phyloP scores from a whole-genome alignment of 2,329 filamentous ascomycete genomes.

The Gaeumannomyces sp. region DNA sequence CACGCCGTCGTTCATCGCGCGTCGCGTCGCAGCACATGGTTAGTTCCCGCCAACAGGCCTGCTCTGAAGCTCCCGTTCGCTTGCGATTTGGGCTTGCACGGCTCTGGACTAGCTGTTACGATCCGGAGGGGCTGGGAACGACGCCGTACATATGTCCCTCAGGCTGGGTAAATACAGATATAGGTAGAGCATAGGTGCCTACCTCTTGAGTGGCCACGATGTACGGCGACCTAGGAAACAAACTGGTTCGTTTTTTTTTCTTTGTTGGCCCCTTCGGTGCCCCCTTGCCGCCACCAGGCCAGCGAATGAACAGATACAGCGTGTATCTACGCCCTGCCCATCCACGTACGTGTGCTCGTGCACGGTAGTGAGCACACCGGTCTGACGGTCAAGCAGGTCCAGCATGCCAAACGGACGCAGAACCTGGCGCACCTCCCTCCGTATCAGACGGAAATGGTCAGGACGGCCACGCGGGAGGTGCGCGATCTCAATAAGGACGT shows the following conservation, averaged over 20 bases:
- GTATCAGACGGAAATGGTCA: constrained; percentile 88
- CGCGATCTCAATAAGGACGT: constrained; percentile 89
- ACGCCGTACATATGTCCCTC: background rate
- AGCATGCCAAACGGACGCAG: constrained; percentile 92
- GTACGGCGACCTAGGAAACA: constrained; percentile 85
- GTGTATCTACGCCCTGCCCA: background rate
- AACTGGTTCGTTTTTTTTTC: constrained; percentile 59
- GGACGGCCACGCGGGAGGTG: constrained; percentile 81
- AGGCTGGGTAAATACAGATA: background rate
- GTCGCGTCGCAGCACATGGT: background rate
- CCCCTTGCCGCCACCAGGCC: background rate
- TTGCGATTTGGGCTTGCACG: too few relatives aligned
- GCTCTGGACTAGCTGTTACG: too few relatives aligned
- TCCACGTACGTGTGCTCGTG: background rate
- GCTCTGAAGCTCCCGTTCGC: too few relatives aligned
- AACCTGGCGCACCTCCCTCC: constrained; percentile 79
- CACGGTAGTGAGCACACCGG: background rate
- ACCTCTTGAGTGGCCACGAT: constrained; percentile 36
- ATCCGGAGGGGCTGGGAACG: background rate
- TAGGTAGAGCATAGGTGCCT: constrained; percentile 13
- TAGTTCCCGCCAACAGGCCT: too few relatives aligned
- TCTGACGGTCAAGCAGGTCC: constrained; percentile 52
- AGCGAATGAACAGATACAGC: background rate
- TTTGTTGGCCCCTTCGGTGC: constrained; percentile 6
- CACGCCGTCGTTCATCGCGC: background rate